Evolutionary conservation across 495 filamentous ascomycete genomes (phyloP).

Genomic region (Aspergillus nanangensis): DNA sequence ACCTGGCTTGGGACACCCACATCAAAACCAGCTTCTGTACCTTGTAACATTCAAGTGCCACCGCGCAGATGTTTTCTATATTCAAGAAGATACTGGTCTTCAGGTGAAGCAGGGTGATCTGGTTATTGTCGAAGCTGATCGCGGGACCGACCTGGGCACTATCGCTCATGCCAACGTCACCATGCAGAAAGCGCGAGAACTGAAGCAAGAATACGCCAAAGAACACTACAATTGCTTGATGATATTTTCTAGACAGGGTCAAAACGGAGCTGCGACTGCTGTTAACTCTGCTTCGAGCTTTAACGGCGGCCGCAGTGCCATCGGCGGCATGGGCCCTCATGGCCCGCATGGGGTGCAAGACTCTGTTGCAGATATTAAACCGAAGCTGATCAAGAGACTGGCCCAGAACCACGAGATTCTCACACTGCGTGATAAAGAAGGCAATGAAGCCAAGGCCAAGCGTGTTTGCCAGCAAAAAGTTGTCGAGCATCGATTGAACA

Average conservation of each 20-base stretch:
- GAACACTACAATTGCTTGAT: conserved; percentile 96
- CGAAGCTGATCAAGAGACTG: conserved; percentile 92
- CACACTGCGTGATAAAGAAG: conserved; percentile 87
- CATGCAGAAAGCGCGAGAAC: conserved; percentile 75
- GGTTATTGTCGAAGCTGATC: conserved; percentile 96
- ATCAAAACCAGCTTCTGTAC: conserved; percentile 79
- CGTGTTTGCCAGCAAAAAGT: conserved; percentile 95
- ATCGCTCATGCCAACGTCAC: conserved; percentile 80
- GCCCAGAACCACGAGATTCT: conserved; percentile 88
- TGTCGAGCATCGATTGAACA: conserved; percentile 85
- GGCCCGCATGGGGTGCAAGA: conserved; percentile 70
- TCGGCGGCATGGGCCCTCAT: conserved; percentile 70
- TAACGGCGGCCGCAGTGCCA: conserved; percentile 53
- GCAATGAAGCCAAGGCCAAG: conserved; percentile 95
- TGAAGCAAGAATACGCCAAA: conserved; percentile 83
- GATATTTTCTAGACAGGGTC: conserved; percentile 79
- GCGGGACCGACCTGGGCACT: conserved; percentile 93
- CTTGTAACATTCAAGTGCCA: conserved; percentile 95
- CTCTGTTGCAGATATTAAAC: conserved; percentile 75
- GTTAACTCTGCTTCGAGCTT: conserved; percentile 27
- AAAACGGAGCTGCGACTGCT: conserved; percentile 59
- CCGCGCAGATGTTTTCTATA: conserved; percentile 91
- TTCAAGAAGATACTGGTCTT: conserved; percentile 90
- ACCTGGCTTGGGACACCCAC: conserved; percentile 62
- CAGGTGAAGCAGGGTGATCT: conserved; percentile 86